phyloP scores from a whole-genome alignment of 2,329 filamentous ascomycete species.

The Aureobasidium sp. region DNA sequence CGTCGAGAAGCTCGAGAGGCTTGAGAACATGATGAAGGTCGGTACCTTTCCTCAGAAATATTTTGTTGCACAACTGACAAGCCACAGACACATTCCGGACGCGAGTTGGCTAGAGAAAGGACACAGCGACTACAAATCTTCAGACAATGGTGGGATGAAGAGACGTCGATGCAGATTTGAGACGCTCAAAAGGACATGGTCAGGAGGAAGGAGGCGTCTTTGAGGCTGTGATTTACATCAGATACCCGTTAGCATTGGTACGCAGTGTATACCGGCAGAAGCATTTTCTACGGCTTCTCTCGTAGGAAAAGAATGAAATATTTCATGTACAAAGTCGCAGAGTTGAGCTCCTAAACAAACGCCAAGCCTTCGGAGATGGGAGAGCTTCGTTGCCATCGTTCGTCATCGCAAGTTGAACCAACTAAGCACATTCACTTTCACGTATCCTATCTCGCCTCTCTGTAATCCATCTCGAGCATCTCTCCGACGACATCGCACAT shows the following conservation, averaged over 20 bases:
- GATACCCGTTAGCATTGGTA: constrained; percentile 9
- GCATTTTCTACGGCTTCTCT: not conserved
- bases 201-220: not conserved
- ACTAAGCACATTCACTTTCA: not conserved
- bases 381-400: constrained; percentile 1
- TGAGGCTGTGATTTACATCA: not conserved
- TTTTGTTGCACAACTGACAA: not conserved
- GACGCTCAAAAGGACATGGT: not conserved
- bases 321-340: not conserved
- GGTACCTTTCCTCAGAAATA: not conserved
- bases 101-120: constrained; percentile 42
- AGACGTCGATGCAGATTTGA: constrained; percentile 25
- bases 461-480: not conserved
- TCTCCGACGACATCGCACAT: not conserved
- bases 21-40: constrained; percentile 54
- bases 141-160: constrained; percentile 49
- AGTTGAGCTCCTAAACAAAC: not conserved
- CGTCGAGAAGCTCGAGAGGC: constrained; percentile 62
- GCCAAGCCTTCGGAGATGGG: constrained; percentile 8
- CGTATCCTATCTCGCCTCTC: not conserved
- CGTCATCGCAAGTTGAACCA: not conserved
- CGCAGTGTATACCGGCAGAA: not conserved
- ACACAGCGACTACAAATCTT: constrained; percentile 45
- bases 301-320: not conserved
- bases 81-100: constrained; percentile 42